These are phyloP conservation scores for Ochetophila trinervis DNA, from an alignment of 306 rosid species.

Conservation along the genomic window DNA sequence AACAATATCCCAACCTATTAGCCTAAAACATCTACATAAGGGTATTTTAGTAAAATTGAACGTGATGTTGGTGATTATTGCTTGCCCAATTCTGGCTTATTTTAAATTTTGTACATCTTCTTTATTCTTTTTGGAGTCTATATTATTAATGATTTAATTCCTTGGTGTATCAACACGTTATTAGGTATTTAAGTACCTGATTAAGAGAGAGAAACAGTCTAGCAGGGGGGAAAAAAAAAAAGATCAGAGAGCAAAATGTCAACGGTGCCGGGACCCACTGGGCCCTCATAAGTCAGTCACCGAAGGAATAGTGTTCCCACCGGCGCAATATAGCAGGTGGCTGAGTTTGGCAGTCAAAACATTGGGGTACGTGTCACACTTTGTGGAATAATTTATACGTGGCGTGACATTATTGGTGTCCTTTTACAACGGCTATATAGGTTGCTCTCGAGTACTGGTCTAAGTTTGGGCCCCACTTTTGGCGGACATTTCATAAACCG, in stretches of 20 bases:
- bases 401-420: background rate
- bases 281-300: slow-evolving; percentile 19
- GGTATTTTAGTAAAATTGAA: slow-evolving; percentile 1
- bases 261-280: slow-evolving; percentile 43
- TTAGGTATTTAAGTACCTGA: slow-evolving; percentile 5
- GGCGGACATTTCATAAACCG: slow-evolving; percentile 26
- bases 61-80: background rate
- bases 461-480: slow-evolving; percentile 25
- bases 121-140: too few species aligned
- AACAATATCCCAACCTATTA: background rate
- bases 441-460: slow-evolving; percentile 13
- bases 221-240: background rate
- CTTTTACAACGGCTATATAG: slow-evolving; percentile 31
- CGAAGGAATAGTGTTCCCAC: slow-evolving; percentile 18
- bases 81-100: background rate
- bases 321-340: slow-evolving; percentile 36
- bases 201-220: background rate
- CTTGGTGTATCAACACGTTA: background rate
- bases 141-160: background rate
- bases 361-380: slow-evolving; percentile 41
- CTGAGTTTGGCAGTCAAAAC: slow-evolving; percentile 36
- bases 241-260: slow-evolving; percentile 24
- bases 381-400: slow-evolving; percentile 14
- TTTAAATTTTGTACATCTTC: too few species aligned
- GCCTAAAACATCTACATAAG: background rate